Base-by-base conservation (phyloP, 139 green algal species). In the Picochlorum sp. region DNA sequence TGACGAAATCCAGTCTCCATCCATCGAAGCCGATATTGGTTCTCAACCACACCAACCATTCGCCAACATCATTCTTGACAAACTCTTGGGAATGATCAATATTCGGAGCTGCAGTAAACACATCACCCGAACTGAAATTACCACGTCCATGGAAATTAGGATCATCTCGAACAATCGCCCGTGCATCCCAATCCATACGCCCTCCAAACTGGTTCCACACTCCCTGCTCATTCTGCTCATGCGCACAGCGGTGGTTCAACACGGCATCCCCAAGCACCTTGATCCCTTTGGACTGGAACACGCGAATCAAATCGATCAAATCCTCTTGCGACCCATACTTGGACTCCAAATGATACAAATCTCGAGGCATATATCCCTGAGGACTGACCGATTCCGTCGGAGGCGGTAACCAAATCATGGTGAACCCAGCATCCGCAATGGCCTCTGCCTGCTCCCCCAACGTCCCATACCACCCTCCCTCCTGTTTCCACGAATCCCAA, bases 1-100 rank as follows among this genome's bases (percentile, higher is more conserved):
- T 92, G 58, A 96, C 90, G 63, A 92, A 97, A 77, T 96, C 92
- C 63, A 96, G 90, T 44, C 92, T 80, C 85, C 85, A 98, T 50
- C 91, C 92, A 62, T 96, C 85, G 74, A 90, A 96, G 26, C 92
- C 90, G 11, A 95, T 84, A 51, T 78, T 78, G n/a, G 84, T 81
- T 56, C 85, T 77, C 68, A 98, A 75, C 68, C 77, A 94, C 38
- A 84, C 81, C 61, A 96, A 69, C 91, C 91, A 97, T 23, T 73
- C 86, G 58, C 10, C 74, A 49, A 96, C 73, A 79, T 96, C 90
- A 38, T 78, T 62, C 46, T 87, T 84, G 37, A 95, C 82, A 69
- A 77, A 77, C 9, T 62, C 46, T 64, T 77, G 71, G 18, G 84
- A 84, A 82, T 98, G 92, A 75, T 98, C 92, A 62, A 98, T 90